A percentile compares a stretch with the other conserved stretches of the same genome.
Evolutionary conservation across 2,329 filamentous ascomycete species (phyloP).

Genomic region (Fusarium pseudocircinatum): DNA sequence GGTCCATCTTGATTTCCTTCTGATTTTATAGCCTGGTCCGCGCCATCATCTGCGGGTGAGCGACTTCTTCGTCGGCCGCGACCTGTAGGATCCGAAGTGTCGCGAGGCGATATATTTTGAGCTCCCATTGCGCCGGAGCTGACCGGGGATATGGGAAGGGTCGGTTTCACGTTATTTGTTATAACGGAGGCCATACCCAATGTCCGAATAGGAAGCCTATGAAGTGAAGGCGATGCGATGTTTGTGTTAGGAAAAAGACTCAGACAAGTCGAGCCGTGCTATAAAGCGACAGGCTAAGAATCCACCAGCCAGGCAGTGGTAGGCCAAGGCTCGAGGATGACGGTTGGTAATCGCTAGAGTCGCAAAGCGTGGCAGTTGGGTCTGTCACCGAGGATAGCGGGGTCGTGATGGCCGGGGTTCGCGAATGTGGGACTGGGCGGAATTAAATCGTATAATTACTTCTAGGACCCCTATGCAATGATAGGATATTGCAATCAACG

Average conservation of each 20-base stretch:
- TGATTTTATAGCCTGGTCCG: slow-evolving; percentile 53
- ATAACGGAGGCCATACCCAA: slow-evolving; percentile 43
- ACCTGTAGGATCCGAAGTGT: slow-evolving; percentile 46
- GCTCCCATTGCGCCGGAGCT: slow-evolving; percentile 55
- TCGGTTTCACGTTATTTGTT: slow-evolving; percentile 45
- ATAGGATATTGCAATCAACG: slow-evolving; percentile 27
- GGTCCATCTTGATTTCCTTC: slow-evolving; percentile 44
- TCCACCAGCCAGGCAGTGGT: slow-evolving; percentile 21
- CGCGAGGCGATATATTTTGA: slow-evolving; percentile 51
- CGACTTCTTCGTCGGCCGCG: slow-evolving; percentile 55
- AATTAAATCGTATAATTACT: slow-evolving; percentile 34
- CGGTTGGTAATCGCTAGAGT: slow-evolving; percentile 22
- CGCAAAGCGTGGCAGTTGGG: slow-evolving; percentile 22
- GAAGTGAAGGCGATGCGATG: not conserved
- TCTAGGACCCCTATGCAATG: slow-evolving; percentile 36
- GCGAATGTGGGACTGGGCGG: slow-evolving; percentile 35
- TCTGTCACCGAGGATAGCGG: slow-evolving; percentile 33
- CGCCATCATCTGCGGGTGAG: slow-evolving; percentile 54
- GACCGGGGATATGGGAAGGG: slow-evolving; percentile 52
- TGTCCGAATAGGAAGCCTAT: not conserved
- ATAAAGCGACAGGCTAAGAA: not conserved
- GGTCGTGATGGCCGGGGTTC: slow-evolving; percentile 33
- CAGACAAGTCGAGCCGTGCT: not conserved
- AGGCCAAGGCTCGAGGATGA: slow-evolving; percentile 20
- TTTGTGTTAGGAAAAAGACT: not conserved